Evolutionary conservation across 805 yeast species (phyloP).

Genomic region (Metschnikowia vanudenii): DNA sequence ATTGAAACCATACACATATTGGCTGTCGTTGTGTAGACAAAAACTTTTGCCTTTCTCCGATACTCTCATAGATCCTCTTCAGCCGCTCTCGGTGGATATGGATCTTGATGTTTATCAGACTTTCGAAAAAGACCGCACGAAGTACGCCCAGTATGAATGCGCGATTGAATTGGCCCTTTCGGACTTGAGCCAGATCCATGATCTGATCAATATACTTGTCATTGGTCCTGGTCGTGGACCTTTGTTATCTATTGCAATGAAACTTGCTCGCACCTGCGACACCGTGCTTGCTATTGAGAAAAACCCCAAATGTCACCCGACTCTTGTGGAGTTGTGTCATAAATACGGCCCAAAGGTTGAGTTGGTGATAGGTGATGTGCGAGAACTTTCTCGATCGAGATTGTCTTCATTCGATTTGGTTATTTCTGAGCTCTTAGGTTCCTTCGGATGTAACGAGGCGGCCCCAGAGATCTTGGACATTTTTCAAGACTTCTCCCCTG

Average conservation of each 20-base stretch:
- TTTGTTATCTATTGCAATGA: slow-evolving; percentile 48
- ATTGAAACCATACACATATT: not conserved
- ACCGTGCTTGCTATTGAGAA: slow-evolving; percentile 62
- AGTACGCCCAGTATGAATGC: slow-evolving; percentile 64
- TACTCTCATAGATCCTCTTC: slow-evolving; percentile 53
- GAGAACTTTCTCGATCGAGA: slow-evolving; percentile 30
- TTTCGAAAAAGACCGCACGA: slow-evolving; percentile 69
- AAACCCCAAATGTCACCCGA: slow-evolving; percentile 57
- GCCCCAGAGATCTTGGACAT: slow-evolving; percentile 67
- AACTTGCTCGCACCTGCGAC: slow-evolving; percentile 14
- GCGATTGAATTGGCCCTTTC: slow-evolving; percentile 61
- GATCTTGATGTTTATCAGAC: slow-evolving; percentile 59
- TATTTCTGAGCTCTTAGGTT: slow-evolving; percentile 81
- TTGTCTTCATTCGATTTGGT: slow-evolving; percentile 48
- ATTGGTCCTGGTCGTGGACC: slow-evolving; percentile 93
- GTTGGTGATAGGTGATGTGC: slow-evolving; percentile 57
- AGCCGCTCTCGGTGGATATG: slow-evolving; percentile 63
- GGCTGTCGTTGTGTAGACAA: slow-evolving; percentile 3
- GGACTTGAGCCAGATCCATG: slow-evolving; percentile 15
- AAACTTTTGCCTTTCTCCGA: slow-evolving; percentile 7
- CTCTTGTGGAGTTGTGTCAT: slow-evolving; percentile 50
- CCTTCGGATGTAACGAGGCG: slow-evolving; percentile 90
- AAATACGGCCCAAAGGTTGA: slow-evolving; percentile 33
- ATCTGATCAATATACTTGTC: slow-evolving; percentile 43
- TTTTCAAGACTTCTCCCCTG: slow-evolving; percentile 40